Conservation (phyloP, 2,329 filamentous ascomycete species). For the Fusarium keratoplasticum region DNA sequence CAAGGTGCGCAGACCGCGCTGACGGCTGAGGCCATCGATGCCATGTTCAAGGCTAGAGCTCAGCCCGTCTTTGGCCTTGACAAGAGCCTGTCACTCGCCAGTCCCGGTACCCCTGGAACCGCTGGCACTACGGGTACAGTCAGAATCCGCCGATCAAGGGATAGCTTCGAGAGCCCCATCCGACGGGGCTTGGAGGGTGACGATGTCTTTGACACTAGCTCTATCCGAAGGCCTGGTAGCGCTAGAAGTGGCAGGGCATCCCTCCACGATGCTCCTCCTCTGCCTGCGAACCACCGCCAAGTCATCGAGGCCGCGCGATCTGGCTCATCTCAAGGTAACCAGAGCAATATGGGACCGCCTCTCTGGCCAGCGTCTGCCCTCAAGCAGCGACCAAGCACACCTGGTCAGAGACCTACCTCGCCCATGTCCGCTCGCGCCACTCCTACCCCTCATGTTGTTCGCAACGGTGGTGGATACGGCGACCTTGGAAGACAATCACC, state of each 20-base stretch:
- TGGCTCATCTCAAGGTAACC: constrained; percentile 61
- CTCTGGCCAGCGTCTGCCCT: constrained; percentile 80
- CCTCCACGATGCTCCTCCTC: constrained; percentile 69
- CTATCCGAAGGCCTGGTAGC: constrained; percentile 74
- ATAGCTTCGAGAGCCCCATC: constrained; percentile 60
- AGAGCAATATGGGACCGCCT: constrained; percentile 83
- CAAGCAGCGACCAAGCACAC: constrained; percentile 70
- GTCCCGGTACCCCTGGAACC: constrained; percentile 49
- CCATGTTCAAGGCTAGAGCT: constrained; percentile 68
- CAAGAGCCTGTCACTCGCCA: constrained; percentile 52
- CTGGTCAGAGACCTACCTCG: constrained; percentile 62
- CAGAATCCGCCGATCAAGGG: constrained; percentile 60
- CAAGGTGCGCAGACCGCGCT: constrained; percentile 85
- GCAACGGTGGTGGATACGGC: constrained; percentile 61
- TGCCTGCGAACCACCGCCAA: constrained; percentile 85
- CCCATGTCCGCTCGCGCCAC: constrained; percentile 65
- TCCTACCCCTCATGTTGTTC: constrained; percentile 65
- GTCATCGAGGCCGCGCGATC: constrained; percentile 83
- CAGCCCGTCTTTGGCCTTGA: constrained; percentile 43
- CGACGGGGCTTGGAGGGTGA: constrained; percentile 55
- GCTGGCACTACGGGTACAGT: constrained; percentile 56
- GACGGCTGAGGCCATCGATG: constrained; percentile 85
- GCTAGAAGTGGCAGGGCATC: constrained; percentile 71
- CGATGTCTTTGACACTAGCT: constrained; percentile 52
- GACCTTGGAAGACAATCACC: constrained; percentile 62